These are phyloP conservation scores for Clitocybe nebularis DNA, from an alignment of 1,284 basidiomycete genomes.

Conservation along the genomic window DNA sequence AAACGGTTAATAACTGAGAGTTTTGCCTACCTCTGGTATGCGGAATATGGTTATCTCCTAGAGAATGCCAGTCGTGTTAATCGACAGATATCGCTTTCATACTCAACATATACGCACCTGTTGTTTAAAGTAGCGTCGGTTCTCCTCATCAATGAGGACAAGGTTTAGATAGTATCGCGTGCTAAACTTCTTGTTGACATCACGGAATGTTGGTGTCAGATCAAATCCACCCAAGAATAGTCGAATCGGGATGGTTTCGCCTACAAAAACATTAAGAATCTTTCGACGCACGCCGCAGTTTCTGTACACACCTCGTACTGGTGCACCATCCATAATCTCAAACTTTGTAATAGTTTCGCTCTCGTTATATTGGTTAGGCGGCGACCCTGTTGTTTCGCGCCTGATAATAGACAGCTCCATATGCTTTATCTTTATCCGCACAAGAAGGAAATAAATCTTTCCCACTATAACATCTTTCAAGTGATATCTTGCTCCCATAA, in stretches of 20 bases:
- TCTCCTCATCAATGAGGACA: conserved; percentile 97
- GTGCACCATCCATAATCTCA: conserved; percentile 98
- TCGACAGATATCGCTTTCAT: not conserved
- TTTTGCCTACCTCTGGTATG: conserved; percentile 60
- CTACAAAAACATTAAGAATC: conserved; percentile 38
- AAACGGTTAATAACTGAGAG: not conserved
- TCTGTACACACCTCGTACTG: conserved; percentile 74
- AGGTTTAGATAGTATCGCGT: conserved; percentile 96
- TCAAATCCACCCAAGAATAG: conserved; percentile 98
- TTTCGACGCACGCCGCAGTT: too few species aligned
- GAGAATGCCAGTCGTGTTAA: conserved; percentile 1
- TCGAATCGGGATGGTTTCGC: conserved; percentile 97
- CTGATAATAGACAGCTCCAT: conserved; percentile 99
- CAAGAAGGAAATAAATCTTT: conserved; percentile 98
- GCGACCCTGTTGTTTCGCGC: conserved; percentile 92
- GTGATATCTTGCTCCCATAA: conserved; percentile 70
- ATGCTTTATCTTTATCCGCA: conserved; percentile 99
- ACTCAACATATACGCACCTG: conserved; percentile 45
- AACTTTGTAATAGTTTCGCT: conserved; percentile 99
- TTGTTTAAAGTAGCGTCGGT: conserved; percentile 92
- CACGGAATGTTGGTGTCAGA: conserved; percentile 96
- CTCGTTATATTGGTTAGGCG: conserved; percentile 98
- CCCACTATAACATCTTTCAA: conserved; percentile 99
- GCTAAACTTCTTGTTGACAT: conserved; percentile 99
- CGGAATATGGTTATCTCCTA: conserved; percentile 73